Evolutionary conservation across 2,329 filamentous ascomycete species (phyloP).

Genomic region (Endoconidiophora laricicola): DNA sequence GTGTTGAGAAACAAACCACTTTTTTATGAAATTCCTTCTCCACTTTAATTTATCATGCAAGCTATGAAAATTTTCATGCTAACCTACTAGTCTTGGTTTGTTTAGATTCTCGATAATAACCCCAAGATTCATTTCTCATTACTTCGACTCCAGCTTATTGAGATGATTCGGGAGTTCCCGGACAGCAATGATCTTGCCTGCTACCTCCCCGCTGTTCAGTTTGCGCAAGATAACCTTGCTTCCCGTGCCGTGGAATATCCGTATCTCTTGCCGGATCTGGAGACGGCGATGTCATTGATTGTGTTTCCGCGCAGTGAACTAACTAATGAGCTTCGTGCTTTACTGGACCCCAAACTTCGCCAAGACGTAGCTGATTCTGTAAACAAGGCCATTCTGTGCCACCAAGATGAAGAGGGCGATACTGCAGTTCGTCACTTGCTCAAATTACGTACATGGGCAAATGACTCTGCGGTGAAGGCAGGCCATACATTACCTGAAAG

Average conservation of each 20-base stretch:
- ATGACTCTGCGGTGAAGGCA: no score
- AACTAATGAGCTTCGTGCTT: conserved; percentile 53
- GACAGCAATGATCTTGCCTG: conserved; percentile 50
- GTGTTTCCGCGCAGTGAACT: conserved; percentile 75
- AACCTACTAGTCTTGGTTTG: conserved; percentile 4
- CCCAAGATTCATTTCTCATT: conserved; percentile 76
- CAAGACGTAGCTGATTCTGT: conserved; percentile 73
- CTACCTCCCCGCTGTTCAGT: conserved; percentile 53
- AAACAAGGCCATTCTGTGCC: conserved; percentile 71
- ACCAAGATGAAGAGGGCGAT: conserved; percentile 56
- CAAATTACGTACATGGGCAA: conserved; percentile 17
- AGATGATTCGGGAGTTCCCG: conserved; percentile 70
- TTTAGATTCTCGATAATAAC: conserved; percentile 72
- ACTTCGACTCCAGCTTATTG: conserved; percentile 78
- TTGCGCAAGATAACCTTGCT: conserved; percentile 74
- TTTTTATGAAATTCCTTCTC: conserved; percentile 23
- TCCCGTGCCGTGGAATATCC: conserved; percentile 70
- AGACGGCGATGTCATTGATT: conserved; percentile 81
- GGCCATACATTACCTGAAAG: no score
- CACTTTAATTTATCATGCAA: background rate
- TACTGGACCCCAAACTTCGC: conserved; percentile 66
- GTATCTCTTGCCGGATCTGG: conserved; percentile 70
- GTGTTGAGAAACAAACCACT: conserved; percentile 76
- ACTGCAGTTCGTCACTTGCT: conserved; percentile 70
- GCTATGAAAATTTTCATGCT: background rate